Evolutionary conservation across 371 early-diverging fungal species (phyloP), one percentile per base, ranked within the genome.

Genomic region (Dinochytrium kinnereticum): DNA sequence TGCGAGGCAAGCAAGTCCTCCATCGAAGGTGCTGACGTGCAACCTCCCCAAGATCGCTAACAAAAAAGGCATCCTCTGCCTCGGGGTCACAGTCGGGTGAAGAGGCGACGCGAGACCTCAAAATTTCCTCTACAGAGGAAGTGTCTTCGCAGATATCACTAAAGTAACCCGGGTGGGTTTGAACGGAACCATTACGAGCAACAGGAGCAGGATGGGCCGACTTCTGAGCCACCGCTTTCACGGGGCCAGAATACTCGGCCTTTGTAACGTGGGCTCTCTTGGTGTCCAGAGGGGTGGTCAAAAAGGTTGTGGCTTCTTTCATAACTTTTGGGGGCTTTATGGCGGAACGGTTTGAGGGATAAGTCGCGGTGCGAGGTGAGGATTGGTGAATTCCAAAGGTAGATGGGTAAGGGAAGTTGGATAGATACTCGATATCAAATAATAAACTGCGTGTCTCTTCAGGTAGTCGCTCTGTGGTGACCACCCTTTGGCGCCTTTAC

Each of bases 11-110:
- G 59, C 88, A 84, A 31, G 82, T 71, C 76, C 87, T 87, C 96
- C 96, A 98, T 69, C 91, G 92, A 50, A 82, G 68, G 77, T 92
- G 91, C 87, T 97, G 97, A 67, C 94, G 90, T 51, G 87, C 86
- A 31, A 98, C 89, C 80, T 92, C 91, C 69, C 95, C 96, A 70
- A 98, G 77, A 80, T 98, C 98, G 57, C 89, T 93, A 44, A 97
- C 94, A 82, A 91, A 96, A 80, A 98, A 98, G 30, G 98, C 92
- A 74, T 95, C 95, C 74, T 85, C 81, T 10, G 76, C 72, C 2
- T 80, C 80, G 15, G 40, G 15, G 59, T 78, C 78, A 28, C 21
- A 26, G 34, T 79, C 76, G n/a, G 70, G 55, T 31, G 64, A 44
- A 44, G 30, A 34, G 21, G 21, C 53, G 71, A 72, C 70, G 64